These are phyloP conservation scores for Austroboletus novae-zelandiae DNA, from an alignment of 1,284 basidiomycete species.

Conservation along the genomic window DNA sequence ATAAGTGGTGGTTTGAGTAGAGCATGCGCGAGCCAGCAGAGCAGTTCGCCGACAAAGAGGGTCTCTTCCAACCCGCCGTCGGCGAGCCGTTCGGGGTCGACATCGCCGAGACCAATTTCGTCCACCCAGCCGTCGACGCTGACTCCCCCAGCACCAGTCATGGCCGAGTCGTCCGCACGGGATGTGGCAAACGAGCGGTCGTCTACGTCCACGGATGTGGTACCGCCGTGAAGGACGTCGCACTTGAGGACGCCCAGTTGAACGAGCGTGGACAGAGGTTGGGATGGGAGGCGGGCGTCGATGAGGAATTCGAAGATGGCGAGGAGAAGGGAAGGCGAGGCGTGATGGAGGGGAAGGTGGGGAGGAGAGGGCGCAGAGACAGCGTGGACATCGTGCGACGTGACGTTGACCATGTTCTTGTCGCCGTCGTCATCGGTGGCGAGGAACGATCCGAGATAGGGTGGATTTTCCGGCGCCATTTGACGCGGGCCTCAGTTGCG, in stretches of 20 bases:
- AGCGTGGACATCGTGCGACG: no score
- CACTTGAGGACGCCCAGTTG: constrained; percentile 74
- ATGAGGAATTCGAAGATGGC: constrained; percentile 52
- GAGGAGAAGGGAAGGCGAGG: constrained; percentile 38
- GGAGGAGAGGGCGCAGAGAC: no score
- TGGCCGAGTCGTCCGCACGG: constrained; percentile 17
- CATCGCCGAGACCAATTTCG: constrained; percentile 26
- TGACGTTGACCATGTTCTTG: no score
- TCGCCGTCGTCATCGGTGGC: no score
- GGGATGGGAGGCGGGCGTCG: constrained; percentile 44
- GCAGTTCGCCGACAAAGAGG: no score
- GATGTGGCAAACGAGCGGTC: neutral
- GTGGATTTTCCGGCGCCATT: no score
- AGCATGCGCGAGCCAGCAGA: constrained; percentile 34
- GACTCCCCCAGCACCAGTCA: constrained; percentile 42
- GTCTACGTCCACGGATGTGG: no score
- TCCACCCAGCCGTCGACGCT: no score
- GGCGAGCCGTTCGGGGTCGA: no score
- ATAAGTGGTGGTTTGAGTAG: constrained; percentile 17
- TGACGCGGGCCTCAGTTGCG: no score
- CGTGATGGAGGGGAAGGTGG: neutral
- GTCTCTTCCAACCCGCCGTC: no score
- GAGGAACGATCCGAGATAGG: no score
- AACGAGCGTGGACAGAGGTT: constrained; percentile 53
- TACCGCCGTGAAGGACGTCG: constrained; percentile 33